Conservation (phyloP, 2,329 filamentous ascomycete species). For the Bipolaris bicolor region DNA sequence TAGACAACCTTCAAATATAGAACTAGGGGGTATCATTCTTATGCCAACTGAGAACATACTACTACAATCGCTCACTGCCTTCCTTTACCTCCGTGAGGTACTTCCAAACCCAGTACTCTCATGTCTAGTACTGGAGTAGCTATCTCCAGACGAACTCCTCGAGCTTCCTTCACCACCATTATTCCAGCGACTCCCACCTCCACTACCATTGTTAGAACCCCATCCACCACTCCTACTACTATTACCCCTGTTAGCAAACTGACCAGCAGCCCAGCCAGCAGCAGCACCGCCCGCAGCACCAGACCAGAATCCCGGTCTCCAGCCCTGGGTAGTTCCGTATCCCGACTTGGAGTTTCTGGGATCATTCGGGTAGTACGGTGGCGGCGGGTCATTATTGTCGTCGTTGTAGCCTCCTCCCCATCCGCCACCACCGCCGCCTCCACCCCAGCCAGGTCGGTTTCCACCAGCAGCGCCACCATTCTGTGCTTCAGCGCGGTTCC, state of each 20-base stretch:
- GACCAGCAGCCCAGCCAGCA: slow-evolving; percentile 69
- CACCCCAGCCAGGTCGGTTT: slow-evolving; percentile 45
- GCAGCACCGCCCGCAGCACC: slow-evolving; percentile 72
- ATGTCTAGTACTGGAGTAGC: slow-evolving; percentile 59
- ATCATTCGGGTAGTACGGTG: slow-evolving; percentile 53
- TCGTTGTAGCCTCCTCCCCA: slow-evolving; percentile 45
- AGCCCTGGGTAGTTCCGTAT: slow-evolving; percentile 53
- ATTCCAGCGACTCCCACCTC: slow-evolving; percentile 40
- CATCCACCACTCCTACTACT: slow-evolving; percentile 48
- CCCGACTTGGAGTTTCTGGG: slow-evolving; percentile 29
- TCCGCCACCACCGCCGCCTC: slow-evolving; percentile 52
- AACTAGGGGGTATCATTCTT: slow-evolving; percentile 41
- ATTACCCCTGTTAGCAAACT: slow-evolving; percentile 19
- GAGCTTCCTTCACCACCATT: slow-evolving; percentile 49
- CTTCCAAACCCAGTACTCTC: slow-evolving; percentile 77
- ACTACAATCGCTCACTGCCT: neutral
- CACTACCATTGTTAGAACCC: slow-evolving; percentile 41
- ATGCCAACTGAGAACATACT: slow-evolving; percentile 21
- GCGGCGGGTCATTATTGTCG: slow-evolving; percentile 56
- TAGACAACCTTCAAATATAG: neutral
- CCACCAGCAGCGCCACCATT: slow-evolving; percentile 31
- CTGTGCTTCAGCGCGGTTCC: slow-evolving; percentile 34
- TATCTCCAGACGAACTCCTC: slow-evolving; percentile 42
- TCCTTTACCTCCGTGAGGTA: slow-evolving; percentile 56
- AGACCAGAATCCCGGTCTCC: slow-evolving; percentile 77